Base-by-base conservation (phyloP, 352 stramenopile species). In the Phytophthora meadii region DNA sequence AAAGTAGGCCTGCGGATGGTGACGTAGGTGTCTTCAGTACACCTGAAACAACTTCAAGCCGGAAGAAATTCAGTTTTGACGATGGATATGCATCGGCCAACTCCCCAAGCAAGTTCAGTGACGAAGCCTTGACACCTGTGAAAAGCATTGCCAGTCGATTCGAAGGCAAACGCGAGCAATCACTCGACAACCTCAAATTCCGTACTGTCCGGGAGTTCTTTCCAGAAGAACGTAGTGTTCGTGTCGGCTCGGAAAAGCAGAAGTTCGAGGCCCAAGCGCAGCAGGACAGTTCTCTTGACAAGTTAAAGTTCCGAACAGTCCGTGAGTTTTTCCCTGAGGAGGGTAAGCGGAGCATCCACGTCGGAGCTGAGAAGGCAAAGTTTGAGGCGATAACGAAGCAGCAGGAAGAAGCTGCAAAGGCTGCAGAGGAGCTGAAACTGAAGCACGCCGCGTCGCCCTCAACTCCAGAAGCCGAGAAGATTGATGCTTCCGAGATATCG, bases 91-190 rank as follows among this genome's bases (percentile, higher is more conserved):
- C 37, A 15, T 42, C 40, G 37, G 42, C 39, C 17, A 46, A 71
- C 22, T 74, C 65, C 7, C 41, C 70, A 15, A 46, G 39, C 34
- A 65, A 68, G 32, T 52, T 50, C 5, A 68, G 46, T 30, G 48
- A 68, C 12, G 56, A 76, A 24, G 48, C 54, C 3, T 36, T 70
- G 44, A 79, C 71, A 15, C 75, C 75, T 5, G 75, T 92, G 15
- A 86, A 86, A 64, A 83, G 76, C 64, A 86, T 92, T 44, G 79
- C 77, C 5, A 81, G 76, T 60, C 79, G 79, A 15, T 92, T 92
- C 36, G 84, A 92, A 67, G 77, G 66, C 4, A 88, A 88, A 63
- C 70, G 77, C 34, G 74, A 88, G 24, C 75, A 89, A 65, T 88
- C 76, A 10, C 79, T 92, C 0, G 77, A 89, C 48, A 76, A 40